Base-by-base conservation (phyloP, 106 monocot species). In the Dactylorhiza incarnata region DNA sequence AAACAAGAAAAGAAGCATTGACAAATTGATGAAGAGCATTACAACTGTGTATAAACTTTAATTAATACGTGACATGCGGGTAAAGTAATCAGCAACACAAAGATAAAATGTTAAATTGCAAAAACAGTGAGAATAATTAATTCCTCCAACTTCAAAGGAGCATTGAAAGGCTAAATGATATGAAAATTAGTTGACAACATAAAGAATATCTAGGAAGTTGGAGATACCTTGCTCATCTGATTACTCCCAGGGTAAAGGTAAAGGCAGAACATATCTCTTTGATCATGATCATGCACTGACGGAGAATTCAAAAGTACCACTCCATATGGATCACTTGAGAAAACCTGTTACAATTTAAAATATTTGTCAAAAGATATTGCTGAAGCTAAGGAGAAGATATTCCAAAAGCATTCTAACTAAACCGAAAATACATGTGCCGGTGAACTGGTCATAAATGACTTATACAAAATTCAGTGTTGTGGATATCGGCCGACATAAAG, bases 181-280 rank as follows among this genome's bases (percentile, higher is more conserved):
- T 3, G 66, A 4, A 24, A 66, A 26, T 37, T 66, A 12, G 66
- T 63, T 63, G 7, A 26, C 20, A 16, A 68, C 48, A 9, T 8
- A 68, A 54, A 49, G 12, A 25, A 50, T 14, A 68, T 54, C 59
- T 26, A 68, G 24, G 49, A 63, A 59, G 8, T 75, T 51, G 25
- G 66, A 65, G 45, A 25, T 24, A 95, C 95, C 88, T 90, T 92
- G 79, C 73, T 84, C 20, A 78, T 86, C 49, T 83, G 81, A 76
- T 80, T 81, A 84, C 22, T 82, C 80, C 90, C 95, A 76, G 92
- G 86, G 73, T 81, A 80, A 69, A 95, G 78, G 79, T 83, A 95
- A 2, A 92, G 73, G 71, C 79, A 90, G 79, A 95, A 92, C 85
- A 81, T 86, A 25, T 92, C 86, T 82, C 95, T 88, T 80, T 85